Evolutionary conservation across 2,329 filamentous ascomycete species (phyloP).

Genomic region (Tolypocladium cylindrosporum): DNA sequence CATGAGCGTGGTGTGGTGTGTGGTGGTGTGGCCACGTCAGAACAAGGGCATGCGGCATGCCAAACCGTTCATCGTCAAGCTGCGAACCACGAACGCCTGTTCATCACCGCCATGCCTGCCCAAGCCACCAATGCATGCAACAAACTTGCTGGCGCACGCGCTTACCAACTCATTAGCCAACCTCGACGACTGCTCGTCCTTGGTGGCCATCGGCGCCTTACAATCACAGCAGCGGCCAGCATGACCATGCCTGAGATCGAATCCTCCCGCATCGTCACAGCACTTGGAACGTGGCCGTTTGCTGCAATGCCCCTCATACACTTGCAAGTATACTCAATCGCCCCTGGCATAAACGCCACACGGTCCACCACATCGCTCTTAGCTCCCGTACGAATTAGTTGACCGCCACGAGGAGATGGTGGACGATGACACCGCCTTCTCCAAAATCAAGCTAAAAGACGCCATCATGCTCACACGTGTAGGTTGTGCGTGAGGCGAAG

Average conservation of each 20-base stretch:
- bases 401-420: background rate
- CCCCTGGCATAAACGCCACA: background rate
- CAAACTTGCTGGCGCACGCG: background rate
- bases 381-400: background rate
- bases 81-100: slow-evolving; percentile 10
- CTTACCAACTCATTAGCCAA: background rate
- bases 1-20: background rate
- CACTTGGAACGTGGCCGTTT: background rate
- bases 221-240: background rate
- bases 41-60: background rate
- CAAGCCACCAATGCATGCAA: slow-evolving; percentile 6
- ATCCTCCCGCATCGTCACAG: background rate
- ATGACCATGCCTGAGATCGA: background rate
- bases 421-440: background rate
- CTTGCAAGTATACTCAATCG: background rate
- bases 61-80: slow-evolving; percentile 6
- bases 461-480: background rate
- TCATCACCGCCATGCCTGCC: slow-evolving; percentile 5
- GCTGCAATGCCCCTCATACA: background rate
- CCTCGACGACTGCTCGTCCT: background rate
- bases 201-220: background rate
- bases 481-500: background rate
- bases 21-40: slow-evolving; percentile 7
- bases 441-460: background rate
- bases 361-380: background rate